Base-by-base conservation (phyloP, 83 land plant species). In the Diphasiastrum complanatum region DNA sequence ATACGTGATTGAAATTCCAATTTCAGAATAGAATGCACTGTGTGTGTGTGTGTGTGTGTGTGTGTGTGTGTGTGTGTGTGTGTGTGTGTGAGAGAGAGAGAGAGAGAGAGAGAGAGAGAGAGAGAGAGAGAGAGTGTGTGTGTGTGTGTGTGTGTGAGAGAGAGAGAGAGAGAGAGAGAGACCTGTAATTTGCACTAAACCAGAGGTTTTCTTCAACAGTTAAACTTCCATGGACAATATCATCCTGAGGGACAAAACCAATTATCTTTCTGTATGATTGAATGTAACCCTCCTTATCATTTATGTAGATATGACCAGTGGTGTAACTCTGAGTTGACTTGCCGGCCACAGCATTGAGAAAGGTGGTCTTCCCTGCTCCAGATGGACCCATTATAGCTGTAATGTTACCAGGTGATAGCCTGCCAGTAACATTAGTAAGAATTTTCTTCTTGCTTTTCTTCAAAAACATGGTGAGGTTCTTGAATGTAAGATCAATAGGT, bases 151-250 rank as follows among this genome's bases (percentile, higher is more conserved):
- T n/a, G n/a, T n/a, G n/a, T n/a, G n/a, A n/a, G n/a, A n/a, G n/a
- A n/a, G n/a, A n/a, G n/a, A n/a, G n/a, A n/a, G n/a, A n/a, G n/a
- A n/a, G n/a, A n/a, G n/a, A 38, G 14, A 29, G 0, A n/a, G 10
- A 41, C 53, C 53, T 38, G 59, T 55, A 55, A 16, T 55, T 55
- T 30, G 59, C 34, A 30, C 59, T 55, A 32, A 55, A 55, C 16
- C 16, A 20, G 18, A 55, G 59, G 31, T 55, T 55, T 30, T 55
- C 59, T 32, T 55, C 59, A 1, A 55, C 59, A 14, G 59, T 55
- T 35, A 55, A 55, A 30, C 34, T 55, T 27, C 59, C 59, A 55
- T 55, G 59, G 31, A 55, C 59, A 55, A 55, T 55, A 55, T 55
- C 59, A 55, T 55, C 59, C 19, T 55, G 59, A 6, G 59, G 59